Conservation (phyloP, 495 filamentous ascomycete genomes). For the Tuber magnatum region DNA sequence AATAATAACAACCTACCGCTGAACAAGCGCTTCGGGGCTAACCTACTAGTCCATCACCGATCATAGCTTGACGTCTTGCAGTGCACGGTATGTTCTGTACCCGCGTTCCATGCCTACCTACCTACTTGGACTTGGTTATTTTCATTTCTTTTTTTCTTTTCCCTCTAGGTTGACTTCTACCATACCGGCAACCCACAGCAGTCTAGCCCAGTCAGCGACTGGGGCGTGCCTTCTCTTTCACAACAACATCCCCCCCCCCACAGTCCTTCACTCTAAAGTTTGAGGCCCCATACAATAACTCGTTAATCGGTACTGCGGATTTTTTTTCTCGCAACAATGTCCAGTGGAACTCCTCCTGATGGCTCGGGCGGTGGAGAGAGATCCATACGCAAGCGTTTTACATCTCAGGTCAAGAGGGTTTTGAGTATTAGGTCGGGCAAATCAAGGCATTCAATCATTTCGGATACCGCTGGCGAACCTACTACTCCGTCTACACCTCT, state of each 20-base stretch:
- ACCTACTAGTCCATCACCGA: too few relatives aligned
- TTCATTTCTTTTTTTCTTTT: too few relatives aligned
- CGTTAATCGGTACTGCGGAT: neutral
- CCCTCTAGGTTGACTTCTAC: too few relatives aligned
- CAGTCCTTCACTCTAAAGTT: conserved; percentile 9
- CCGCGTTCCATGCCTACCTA: too few relatives aligned
- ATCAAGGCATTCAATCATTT: conserved; percentile 6
- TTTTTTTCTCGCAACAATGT: conserved; percentile 22
- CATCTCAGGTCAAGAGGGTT: conserved; percentile 36
- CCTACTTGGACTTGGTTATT: too few relatives aligned
- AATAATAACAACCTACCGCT: too few relatives aligned
- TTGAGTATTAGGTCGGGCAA: conserved; percentile 24
- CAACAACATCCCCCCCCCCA: conserved; percentile 14
- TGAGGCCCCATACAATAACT: neutral
- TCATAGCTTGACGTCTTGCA: too few relatives aligned
- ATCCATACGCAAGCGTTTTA: conserved; percentile 33
- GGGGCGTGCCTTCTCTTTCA: neutral
- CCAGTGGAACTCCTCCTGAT: conserved; percentile 15
- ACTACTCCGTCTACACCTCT: neutral
- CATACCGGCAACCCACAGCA: too few relatives aligned
- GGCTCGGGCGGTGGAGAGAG: conserved; percentile 25
- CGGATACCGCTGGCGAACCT: conserved; percentile 3
- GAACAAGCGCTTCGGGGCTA: too few relatives aligned
- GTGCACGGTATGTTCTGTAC: too few relatives aligned
- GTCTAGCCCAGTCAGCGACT: too few relatives aligned